Evolutionary conservation across 352 stramenopile species (phyloP).

Genomic region (Detonula confervacea): DNA sequence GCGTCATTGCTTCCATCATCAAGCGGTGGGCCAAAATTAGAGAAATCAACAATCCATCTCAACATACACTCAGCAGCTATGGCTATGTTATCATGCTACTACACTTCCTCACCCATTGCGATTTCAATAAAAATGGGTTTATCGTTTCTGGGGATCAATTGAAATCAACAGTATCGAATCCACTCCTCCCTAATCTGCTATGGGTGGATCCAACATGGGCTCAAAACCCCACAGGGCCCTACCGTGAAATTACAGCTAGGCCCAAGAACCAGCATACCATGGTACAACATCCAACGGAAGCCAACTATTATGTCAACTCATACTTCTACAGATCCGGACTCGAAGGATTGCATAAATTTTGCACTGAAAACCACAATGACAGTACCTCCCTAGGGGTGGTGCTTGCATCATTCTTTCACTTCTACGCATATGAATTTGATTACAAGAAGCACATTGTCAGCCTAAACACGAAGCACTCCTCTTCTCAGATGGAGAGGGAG

Average conservation of each 20-base stretch:
- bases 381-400: conserved; percentile 88
- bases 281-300: conserved; percentile 80
- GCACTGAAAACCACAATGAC: conserved; percentile 53
- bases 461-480: conserved; percentile 85
- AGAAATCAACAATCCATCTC: conserved; percentile 95
- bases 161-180: conserved; percentile 34
- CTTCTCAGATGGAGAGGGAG: conserved; percentile 83
- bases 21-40: conserved; percentile 97
- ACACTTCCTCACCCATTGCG: conserved; percentile 91
- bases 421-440: conserved; percentile 95
- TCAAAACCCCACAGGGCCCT: conserved; percentile 61
- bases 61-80: conserved; percentile 97
- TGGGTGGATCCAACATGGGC: conserved; percentile 86
- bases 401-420: conserved; percentile 96
- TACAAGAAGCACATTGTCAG: conserved; percentile 93
- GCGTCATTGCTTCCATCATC: conserved; percentile 94
- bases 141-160: conserved; percentile 29
- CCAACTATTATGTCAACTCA: conserved; percentile 75
- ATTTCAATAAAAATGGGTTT: conserved; percentile 60
- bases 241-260: conserved; percentile 60
- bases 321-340: conserved; percentile 84
- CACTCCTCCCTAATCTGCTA: conserved; percentile 95
- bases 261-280: conserved; percentile 49
- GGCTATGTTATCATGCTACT: conserved; percentile 96
- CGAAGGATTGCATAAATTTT: conserved; percentile 59